Conservation (phyloP, 371 early-diverging fungal species). For the Mucor velutinosus region DNA sequence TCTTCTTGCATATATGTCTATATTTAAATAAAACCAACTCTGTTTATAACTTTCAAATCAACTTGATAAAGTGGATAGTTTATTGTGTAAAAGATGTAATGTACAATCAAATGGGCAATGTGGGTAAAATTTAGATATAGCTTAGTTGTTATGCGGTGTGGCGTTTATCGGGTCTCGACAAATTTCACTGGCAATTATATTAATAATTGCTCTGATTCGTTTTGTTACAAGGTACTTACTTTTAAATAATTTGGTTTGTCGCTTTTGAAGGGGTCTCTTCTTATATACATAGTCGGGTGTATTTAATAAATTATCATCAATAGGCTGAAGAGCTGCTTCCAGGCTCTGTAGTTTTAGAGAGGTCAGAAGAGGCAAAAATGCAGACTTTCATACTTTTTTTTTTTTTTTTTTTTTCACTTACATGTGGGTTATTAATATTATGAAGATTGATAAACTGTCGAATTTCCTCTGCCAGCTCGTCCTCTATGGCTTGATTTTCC, state of each 20-base stretch:
- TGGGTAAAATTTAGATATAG: constrained; percentile 7
- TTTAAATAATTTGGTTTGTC: constrained; percentile 23
- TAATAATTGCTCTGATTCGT: neutral
- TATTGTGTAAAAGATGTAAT: neutral
- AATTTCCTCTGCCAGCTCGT: constrained; percentile 16
- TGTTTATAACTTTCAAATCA: neutral
- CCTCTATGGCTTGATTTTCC: constrained; percentile 19
- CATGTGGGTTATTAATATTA: neutral
- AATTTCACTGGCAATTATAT: constrained; percentile 19
- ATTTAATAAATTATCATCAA: neutral
- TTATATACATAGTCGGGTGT: constrained; percentile 12
- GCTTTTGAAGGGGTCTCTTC: constrained; percentile 22
- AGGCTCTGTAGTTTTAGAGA: neutral
- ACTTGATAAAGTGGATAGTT: neutral
- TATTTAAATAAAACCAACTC: neutral
- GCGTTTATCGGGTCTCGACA: constrained; percentile 19
- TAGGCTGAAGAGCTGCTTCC: constrained; percentile 4
- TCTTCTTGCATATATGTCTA: neutral
- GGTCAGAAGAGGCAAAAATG: neutral
- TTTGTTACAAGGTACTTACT: constrained; percentile 3
- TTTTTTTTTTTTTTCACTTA: neutral
- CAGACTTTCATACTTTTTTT: too few relatives aligned
- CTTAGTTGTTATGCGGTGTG: neutral
- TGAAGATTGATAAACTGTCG: constrained; percentile 8
- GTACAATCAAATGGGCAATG: neutral